phyloP scores from a whole-genome alignment of 176 grass and related monocot species.

The Chloris gayana region DNA sequence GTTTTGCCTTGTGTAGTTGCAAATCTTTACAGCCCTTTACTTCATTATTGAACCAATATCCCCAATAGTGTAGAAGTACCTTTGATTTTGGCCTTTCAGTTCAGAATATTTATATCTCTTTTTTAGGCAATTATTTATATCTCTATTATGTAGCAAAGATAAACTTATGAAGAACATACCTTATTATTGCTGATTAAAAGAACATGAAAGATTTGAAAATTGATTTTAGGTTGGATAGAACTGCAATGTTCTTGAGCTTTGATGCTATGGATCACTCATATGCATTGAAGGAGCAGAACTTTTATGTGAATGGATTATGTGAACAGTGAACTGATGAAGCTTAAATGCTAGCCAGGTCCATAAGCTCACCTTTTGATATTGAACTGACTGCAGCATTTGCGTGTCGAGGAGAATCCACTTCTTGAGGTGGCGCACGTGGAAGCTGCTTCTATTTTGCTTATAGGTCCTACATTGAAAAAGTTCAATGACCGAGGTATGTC shows the following conservation, averaged over 20 bases:
- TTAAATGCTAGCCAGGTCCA: constrained; percentile 1
- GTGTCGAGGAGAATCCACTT: constrained; percentile 90
- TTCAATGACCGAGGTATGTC: constrained; percentile 85
- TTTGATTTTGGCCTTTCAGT: constrained; percentile 18
- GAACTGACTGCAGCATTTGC: constrained; percentile 71
- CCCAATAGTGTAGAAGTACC: background rate
- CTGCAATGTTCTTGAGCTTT: background rate
- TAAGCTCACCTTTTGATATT: constrained; percentile 38
- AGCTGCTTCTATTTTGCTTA: constrained; percentile 75
- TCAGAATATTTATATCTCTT: background rate
- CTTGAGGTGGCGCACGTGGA: constrained; percentile 87
- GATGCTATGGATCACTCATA: constrained; percentile 17
- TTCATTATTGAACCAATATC: constrained; percentile 21
- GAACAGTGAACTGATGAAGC: background rate
- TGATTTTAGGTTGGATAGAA: background rate
- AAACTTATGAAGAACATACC: constrained; percentile 4
- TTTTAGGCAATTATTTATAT: background rate
- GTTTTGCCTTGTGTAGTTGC: constrained; percentile 21
- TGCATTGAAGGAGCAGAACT: constrained; percentile 3
- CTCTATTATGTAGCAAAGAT: constrained; percentile 20
- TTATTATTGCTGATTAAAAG: constrained; percentile 8
- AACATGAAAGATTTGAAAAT: background rate
- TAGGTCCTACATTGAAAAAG: constrained; percentile 89
- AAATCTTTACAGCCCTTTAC: constrained; percentile 21
- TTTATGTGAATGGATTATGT: constrained; percentile 23